Evolutionary conservation across 2,329 filamentous ascomycete species (phyloP), one percentile per base, ranked within the genome.

Genomic region (Fusarium sp.): DNA sequence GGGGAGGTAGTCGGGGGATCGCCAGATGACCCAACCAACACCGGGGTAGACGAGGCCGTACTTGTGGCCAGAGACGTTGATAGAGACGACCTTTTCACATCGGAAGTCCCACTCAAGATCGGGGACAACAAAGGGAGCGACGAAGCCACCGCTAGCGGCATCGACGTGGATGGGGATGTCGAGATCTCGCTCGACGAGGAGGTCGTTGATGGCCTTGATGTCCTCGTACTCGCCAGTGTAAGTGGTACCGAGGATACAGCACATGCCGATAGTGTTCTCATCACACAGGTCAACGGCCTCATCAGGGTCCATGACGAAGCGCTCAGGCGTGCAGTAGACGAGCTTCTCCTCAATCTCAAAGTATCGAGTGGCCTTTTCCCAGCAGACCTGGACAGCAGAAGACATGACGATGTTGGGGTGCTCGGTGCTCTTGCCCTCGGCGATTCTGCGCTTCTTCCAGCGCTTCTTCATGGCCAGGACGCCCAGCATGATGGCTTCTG

Each of bases 201-300:
- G 86, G 81, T 98, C 95, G 78, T 98, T 98, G 84, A 98, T 93
- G 13, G 89, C 91, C 87, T 98, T 96, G 80, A 95, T 92, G 79
- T 98, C 95, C 84, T 98, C 96, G 79, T 98, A 97, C 86, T 98
- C 93, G 6, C 96, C 96, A 0, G 96, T 98, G 84, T 98, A 98
- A 0, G 96, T 98, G 3, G 95, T 97, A 10, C 95, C 96, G 3
- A 98, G 85, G 75, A 98, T 98, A 66, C 91, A 89, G 80, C 95
- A 98, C 78, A 98, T 98, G 69, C 96, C 96, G 79, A 98, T 98
- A 13, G 91, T 93, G 81, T 92, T 92, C 82, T 92, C 91, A 76
- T 92, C 90, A 10, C 91, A 86, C 22, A 92, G 82, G 31, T 85
- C 81, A 6, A 92, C 90, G 2, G 90, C 88, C 84, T 92, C 83